Evolutionary conservation across 1,284 basidiomycete genomes (phyloP), one percentile per base, ranked within the genome.

Genomic region (Ganoderma sinense): DNA sequence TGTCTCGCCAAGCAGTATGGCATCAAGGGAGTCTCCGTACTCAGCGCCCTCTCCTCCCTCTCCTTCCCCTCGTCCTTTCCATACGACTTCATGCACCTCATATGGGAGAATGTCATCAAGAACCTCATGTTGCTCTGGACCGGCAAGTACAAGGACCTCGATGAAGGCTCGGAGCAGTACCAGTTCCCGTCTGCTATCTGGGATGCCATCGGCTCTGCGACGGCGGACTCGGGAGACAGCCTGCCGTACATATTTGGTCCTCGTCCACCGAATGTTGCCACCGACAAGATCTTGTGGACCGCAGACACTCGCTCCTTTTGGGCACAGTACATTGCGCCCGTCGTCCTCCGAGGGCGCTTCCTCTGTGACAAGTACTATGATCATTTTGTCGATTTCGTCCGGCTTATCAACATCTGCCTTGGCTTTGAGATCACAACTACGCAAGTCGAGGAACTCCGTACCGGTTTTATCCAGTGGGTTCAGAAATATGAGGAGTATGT

Each of bases 11-110:
- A 79, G 62, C 7, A 67, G 7, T 84, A 78, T 64, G 83, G 85
- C 5, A 81, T 87, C 71, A 87, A 86, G 51, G 83, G 82, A 0
- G 64, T 80, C 0, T 78, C 83, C 0, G 13, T 84, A 0, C 78
- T 86, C 3, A 71, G 69, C 8, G 55, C 61, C 55, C 74, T 87
- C 5, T 66, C 72, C 0, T 85, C 82, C 0, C 71, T 87, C 0
- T 71, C 70, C 1, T 84, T 85, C 61, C 83, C 85, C 0, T 0
- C 29, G 0, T 85, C 82, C 0, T 86, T 86, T 64, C 84, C 83
- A 0, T 82, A 80, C 66, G 82, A 87, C 69, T 85, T 86, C 72
- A 87, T 87, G 85, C 84, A 87, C 64, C 78, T 86, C 0, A 75
- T 86, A 7, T 83, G 74, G 73, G 83, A 84, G 69, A 86, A 86